Base-by-base conservation (phyloP, 1,284 basidiomycete genomes). In the Anthracocystis walkeri region DNA sequence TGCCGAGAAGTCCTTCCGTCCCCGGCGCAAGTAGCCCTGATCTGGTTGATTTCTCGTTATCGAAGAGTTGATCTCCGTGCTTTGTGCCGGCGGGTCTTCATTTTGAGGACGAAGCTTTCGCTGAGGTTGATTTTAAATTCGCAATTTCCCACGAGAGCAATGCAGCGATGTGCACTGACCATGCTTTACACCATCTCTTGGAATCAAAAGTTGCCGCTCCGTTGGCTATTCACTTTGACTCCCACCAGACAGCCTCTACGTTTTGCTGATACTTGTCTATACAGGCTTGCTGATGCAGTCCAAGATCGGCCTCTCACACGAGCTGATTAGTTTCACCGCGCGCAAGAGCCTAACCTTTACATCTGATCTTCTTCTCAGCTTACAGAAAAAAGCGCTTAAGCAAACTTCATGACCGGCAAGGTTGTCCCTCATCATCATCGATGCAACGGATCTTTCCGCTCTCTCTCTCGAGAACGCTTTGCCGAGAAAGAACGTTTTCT, bases 31-130 rank as follows among this genome's bases (percentile, higher is more conserved):
- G n/a, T 33, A 33, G 31, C 31, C 11, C n/a, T n/a, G 20, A 29
- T n/a, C 33, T 51, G n/a, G 27, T 35, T 35, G 49, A 35, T 7
- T 33, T 51, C 33, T 51, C 7, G 50, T 51, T 51, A 51, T 51
- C 50, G 21, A 27, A 48, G 45, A 25, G 3, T 7, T 35, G 50
- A 18, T 51, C 50, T 53, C 51, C 51, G 51, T 40, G 14, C 21
- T 53, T 53, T 41, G 21, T 40, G 35, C 51, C 51, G 51, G 35
- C 51, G 35, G 51, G n/a, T 4, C 16, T n/a, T 11, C 18, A 20
- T 49, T 29, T 18, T n/a, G 23, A n/a, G 25, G 14, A 7, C n/a
- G 16, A 16, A 38, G 20, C n/a, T 12, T 35, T 35, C 33, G 33
- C 33, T 12, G 3, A 10, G 33, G 33, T 3, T 35, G 6, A 35